These are phyloP conservation scores for Globisporangium spiculum DNA, from an alignment of 352 stramenopile species.

Conservation along the genomic window DNA sequence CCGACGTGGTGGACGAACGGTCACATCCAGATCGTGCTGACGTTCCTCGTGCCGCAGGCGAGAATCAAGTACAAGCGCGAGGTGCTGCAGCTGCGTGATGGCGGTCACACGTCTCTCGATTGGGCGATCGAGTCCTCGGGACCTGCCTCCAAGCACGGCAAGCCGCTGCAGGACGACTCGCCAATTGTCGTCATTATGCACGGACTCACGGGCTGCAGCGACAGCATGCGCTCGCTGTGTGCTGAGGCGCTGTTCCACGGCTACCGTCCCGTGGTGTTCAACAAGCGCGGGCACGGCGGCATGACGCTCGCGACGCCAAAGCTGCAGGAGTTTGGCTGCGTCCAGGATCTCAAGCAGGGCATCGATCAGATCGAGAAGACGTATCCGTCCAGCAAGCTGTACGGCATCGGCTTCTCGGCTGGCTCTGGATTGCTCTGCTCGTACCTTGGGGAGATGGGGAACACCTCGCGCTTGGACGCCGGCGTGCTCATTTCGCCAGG, in stretches of 20 bases:
- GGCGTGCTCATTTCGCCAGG: constrained; percentile 71
- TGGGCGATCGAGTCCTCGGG: constrained; percentile 49
- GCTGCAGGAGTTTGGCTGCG: constrained; percentile 68
- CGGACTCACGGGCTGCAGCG: constrained; percentile 63
- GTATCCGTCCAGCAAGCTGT: constrained; percentile 50
- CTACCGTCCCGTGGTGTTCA: constrained; percentile 81
- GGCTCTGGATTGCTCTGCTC: constrained; percentile 64
- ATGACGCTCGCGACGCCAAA: constrained; percentile 56
- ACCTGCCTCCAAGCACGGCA: constrained; percentile 1
- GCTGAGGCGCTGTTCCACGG: constrained; percentile 55
- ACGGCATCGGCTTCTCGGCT: constrained; percentile 71
- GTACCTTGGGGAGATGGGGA: constrained; percentile 64
- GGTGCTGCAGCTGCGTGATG: constrained; percentile 52
- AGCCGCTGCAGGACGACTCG: constrained; percentile 22
- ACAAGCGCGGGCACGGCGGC: constrained; percentile 78
- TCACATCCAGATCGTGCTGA: constrained; percentile 72
- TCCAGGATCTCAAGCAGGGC: constrained; percentile 49
- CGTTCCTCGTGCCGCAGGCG: constrained; percentile 63
- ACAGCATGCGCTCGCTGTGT: constrained; percentile 59
- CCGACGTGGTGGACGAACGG: constrained; percentile 78
- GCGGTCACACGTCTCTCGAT: constrained; percentile 65
- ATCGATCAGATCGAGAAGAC: constrained; percentile 45
- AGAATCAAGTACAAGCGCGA: constrained; percentile 57
- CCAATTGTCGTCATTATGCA: constrained; percentile 69
- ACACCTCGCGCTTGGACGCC: constrained; percentile 43